Conservation (phyloP, 331 rosid species). For the Rhamnella rubrinervis region DNA sequence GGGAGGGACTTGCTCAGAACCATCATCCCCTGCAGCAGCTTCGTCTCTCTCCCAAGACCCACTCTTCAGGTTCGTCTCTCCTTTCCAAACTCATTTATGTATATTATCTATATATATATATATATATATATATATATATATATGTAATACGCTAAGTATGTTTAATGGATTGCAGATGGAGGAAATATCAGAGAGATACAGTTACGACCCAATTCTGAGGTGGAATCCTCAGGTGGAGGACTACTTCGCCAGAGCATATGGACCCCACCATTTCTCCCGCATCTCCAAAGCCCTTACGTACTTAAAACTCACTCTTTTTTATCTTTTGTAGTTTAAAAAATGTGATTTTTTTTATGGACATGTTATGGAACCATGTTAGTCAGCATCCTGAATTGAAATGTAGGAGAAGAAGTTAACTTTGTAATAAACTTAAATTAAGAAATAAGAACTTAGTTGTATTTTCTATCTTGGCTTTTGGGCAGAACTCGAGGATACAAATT, state of each 20-base stretch:
- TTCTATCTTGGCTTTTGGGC: no score
- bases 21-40: conserved; percentile 20
- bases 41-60: conserved; percentile 26
- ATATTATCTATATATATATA: not conserved
- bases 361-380: not conserved
- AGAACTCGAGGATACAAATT: no score
- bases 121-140: not conserved
- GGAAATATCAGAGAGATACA: conserved; percentile 48
- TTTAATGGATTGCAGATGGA: conserved; percentile 36
- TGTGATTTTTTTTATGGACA: not conserved
- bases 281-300: conserved; percentile 80
- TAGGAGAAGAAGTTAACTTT: no score
- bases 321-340: no score
- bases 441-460: no score
- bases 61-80: conserved; percentile 17
- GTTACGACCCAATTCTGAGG: conserved; percentile 52
- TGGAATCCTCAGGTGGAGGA: conserved; percentile 67
- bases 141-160: not conserved
- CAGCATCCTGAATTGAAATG: no score
- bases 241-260: conserved; percentile 73
- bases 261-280: conserved; percentile 64
- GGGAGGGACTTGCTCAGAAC: conserved; percentile 54
- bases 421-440: no score
- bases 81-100: not conserved
- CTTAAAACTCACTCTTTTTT: not conserved